Percentiles rank a stretch among this genome's conserved stretches.
These are phyloP conservation scores for Saprolegnia parasitica DNA, from an alignment of 352 stramenopile species.

Conservation along the genomic window DNA sequence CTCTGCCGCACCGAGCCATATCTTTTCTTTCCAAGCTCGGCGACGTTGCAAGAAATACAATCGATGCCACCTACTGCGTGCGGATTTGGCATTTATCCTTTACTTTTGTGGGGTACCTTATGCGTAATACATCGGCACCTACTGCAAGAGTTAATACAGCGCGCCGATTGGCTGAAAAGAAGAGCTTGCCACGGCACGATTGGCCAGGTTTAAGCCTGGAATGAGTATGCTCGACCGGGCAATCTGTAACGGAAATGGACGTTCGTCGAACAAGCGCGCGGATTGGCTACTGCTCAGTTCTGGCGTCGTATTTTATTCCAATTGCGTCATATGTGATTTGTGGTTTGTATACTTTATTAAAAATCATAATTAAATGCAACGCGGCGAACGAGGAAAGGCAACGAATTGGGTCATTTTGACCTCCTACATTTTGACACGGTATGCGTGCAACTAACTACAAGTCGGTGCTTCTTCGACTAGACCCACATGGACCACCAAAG, in stretches of 20 bases:
- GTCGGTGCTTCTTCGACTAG: too few species aligned
- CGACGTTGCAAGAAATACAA: neutral
- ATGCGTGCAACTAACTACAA: too few species aligned
- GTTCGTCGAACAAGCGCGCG: neutral
- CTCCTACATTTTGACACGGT: too few species aligned
- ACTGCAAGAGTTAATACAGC: constrained; percentile 17
- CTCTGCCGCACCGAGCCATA: neutral
- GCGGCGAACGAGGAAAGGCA: too few species aligned
- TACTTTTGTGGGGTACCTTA: constrained; percentile 11
- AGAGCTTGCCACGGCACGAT: constrained; percentile 9
- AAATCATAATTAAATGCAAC: neutral
- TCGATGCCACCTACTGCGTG: neutral
- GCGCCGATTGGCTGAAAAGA: constrained; percentile 21
- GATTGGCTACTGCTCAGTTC: neutral
- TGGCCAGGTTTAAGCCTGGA: constrained; percentile 26
- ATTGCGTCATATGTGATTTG: neutral
- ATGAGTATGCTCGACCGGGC: constrained; percentile 7
- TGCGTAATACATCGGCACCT: neutral
- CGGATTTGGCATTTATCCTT: neutral
- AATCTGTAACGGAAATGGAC: constrained; percentile 28
- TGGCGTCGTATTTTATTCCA: neutral
- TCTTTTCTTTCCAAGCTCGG: neutral
- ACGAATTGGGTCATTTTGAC: too few species aligned
- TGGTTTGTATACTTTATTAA: neutral
- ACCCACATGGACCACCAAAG: too few species aligned